phyloP scores from a whole-genome alignment of 345 rosid species.

The Linum lewisii region DNA sequence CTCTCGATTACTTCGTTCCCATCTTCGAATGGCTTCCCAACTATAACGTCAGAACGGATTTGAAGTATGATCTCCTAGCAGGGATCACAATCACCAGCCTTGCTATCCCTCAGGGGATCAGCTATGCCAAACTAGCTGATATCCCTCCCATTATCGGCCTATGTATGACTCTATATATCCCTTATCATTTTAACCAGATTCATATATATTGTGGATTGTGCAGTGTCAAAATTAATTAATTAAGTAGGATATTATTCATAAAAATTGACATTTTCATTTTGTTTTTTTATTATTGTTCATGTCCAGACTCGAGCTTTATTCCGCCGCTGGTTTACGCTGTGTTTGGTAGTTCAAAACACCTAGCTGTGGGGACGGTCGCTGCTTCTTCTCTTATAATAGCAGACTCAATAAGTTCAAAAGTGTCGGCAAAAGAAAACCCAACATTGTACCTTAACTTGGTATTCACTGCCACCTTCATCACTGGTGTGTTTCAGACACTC shows the following conservation, averaged over 20 bases:
- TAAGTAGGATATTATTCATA: too few species aligned
- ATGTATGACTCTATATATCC: too few species aligned
- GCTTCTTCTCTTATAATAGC: slow-evolving; percentile 60
- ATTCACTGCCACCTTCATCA: slow-evolving; percentile 64
- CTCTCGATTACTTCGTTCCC: slow-evolving; percentile 58
- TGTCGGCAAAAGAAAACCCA: slow-evolving; percentile 31
- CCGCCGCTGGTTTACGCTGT: slow-evolving; percentile 73
- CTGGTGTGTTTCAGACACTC: slow-evolving; percentile 58
- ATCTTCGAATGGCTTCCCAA: slow-evolving; percentile 70
- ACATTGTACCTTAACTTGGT: slow-evolving; percentile 56
- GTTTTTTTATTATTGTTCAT: background rate
- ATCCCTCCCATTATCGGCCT: slow-evolving; percentile 82
- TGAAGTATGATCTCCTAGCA: slow-evolving; percentile 64
- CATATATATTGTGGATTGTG: too few species aligned
- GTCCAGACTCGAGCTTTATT: slow-evolving; percentile 75
- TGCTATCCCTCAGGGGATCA: slow-evolving; percentile 93
- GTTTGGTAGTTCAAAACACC: slow-evolving; percentile 75
- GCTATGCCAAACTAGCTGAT: slow-evolving; percentile 79
- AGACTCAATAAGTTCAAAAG: slow-evolving; percentile 36
- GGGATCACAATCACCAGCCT: slow-evolving; percentile 88
- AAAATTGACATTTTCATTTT: too few species aligned
- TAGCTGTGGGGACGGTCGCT: slow-evolving; percentile 85
- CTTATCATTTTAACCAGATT: too few species aligned
- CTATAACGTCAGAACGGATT: slow-evolving; percentile 32
- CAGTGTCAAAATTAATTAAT: too few species aligned